These are phyloP conservation scores for Bipolaris zeicola DNA, from an alignment of 2,329 filamentous ascomycete species.

Conservation along the genomic window DNA sequence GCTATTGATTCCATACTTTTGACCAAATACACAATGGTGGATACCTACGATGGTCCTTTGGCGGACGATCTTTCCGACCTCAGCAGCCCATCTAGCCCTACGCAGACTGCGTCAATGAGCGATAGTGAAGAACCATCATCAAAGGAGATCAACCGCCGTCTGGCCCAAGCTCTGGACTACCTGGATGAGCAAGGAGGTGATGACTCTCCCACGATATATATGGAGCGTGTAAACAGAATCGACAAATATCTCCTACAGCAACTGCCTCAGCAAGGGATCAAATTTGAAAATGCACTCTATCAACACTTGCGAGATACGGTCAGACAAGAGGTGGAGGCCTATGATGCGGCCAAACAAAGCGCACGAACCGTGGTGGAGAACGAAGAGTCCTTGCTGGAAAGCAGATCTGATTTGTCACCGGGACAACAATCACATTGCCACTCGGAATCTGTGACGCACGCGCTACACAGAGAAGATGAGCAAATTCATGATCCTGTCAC, in stretches of 20 bases:
- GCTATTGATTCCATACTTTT: neutral
- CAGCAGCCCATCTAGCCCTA: constrained; percentile 11
- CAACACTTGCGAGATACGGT: constrained; percentile 27
- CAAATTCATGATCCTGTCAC: neutral
- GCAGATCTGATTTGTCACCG: neutral
- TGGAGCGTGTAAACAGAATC: constrained; percentile 34
- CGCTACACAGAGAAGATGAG: constrained; percentile 3
- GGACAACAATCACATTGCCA: neutral
- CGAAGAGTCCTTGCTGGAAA: constrained; percentile 8
- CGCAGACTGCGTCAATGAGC: constrained; percentile 8
- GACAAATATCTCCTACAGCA: constrained; percentile 30
- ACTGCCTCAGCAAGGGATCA: constrained; percentile 17
- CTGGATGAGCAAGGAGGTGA: constrained; percentile 27
- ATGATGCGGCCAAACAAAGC: constrained; percentile 15
- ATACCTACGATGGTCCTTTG: neutral
- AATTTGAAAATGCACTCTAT: constrained; percentile 31
- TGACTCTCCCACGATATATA: constrained; percentile 26
- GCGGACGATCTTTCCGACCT: constrained; percentile 4
- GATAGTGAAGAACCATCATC: constrained; percentile 8
- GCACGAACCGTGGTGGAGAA: neutral
- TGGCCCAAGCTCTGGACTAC: constrained; percentile 38
- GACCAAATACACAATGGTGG: constrained; percentile 12
- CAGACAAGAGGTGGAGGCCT: constrained; percentile 23
- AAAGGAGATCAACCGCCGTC: constrained; percentile 23
- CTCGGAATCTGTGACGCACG: neutral